These are phyloP conservation scores for Volvox africanus DNA, from an alignment of 139 green algal genomes.

Conservation along the genomic window DNA sequence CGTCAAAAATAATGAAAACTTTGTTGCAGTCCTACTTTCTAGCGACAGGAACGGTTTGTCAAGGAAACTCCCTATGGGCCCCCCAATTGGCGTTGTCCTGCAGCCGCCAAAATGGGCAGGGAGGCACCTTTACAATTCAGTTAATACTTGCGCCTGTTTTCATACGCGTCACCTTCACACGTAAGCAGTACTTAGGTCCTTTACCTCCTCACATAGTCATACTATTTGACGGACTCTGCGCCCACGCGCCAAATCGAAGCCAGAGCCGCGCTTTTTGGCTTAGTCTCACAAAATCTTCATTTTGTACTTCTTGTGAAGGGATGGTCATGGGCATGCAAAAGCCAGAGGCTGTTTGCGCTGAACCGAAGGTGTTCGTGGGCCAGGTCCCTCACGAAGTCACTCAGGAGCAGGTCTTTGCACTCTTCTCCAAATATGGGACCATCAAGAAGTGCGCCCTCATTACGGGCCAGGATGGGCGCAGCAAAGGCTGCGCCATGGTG, in stretches of 20 bases:
- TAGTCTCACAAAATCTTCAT: not conserved
- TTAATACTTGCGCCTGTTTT: no score
- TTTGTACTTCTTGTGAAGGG: not conserved
- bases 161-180: no score
- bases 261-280: not conserved
- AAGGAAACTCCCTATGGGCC: no score
- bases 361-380: slow-evolving; percentile 81
- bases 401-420: slow-evolving; percentile 76
- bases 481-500: slow-evolving; percentile 89
- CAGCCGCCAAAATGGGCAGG: not conserved
- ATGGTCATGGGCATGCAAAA: slow-evolving; percentile 49
- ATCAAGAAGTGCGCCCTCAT: slow-evolving; percentile 80
- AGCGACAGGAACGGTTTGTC: not conserved
- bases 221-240: not conserved
- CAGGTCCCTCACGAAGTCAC: slow-evolving; percentile 72
- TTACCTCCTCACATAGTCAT: no score
- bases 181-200: no score
- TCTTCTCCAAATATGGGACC: slow-evolving; percentile 82
- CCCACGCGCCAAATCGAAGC: slow-evolving; percentile 11
- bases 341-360: slow-evolving; percentile 59
- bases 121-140: not conserved
- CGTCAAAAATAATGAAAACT: no score
- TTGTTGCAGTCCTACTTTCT: no score
- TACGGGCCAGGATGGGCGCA: slow-evolving; percentile 74
- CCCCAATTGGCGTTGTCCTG: not conserved